These are phyloP conservation scores for Daldinia sp. DNA, from an alignment of 2,329 filamentous ascomycete species.

Conservation along the genomic window DNA sequence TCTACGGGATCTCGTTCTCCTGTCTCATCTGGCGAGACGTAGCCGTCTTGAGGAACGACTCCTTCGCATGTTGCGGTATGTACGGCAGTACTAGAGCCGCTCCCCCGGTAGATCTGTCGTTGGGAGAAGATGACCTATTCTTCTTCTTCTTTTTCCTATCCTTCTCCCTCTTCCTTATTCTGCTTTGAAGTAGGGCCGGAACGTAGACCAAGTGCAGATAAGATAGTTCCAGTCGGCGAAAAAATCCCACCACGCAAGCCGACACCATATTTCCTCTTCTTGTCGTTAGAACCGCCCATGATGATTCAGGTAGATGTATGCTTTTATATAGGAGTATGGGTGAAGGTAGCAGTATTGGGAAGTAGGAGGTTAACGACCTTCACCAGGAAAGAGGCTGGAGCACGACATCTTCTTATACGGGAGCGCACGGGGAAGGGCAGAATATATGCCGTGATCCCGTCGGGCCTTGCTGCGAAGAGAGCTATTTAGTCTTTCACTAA, in stretches of 20 bases:
- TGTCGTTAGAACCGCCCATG: not conserved
- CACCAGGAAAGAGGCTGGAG: not conserved
- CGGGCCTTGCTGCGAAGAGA: not conserved
- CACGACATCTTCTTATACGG: not conserved
- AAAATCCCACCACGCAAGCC: not conserved
- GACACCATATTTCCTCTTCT: not conserved
- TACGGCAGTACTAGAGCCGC: conserved; percentile 32
- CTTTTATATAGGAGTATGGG: no score
- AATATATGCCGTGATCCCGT: not conserved
- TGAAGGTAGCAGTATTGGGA: not conserved
- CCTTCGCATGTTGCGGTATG: conserved; percentile 57
- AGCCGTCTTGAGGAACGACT: conserved; percentile 58
- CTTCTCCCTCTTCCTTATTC: not conserved
- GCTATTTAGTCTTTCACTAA: not conserved
- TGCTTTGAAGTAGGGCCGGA: conserved; percentile 5
- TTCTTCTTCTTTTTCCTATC: no score
- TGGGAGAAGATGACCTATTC: no score
- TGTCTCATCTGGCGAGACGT: conserved; percentile 56
- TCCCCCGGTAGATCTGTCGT: no score
- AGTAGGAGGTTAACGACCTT: not conserved
- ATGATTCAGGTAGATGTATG: not conserved
- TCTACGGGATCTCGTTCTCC: conserved; percentile 53
- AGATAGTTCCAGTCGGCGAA: not conserved
- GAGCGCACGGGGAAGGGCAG: not conserved
- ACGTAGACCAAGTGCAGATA: conserved; percentile 1